Conservation (phyloP, 176 grass and related monocot species). For the Aegilops longissima region DNA sequence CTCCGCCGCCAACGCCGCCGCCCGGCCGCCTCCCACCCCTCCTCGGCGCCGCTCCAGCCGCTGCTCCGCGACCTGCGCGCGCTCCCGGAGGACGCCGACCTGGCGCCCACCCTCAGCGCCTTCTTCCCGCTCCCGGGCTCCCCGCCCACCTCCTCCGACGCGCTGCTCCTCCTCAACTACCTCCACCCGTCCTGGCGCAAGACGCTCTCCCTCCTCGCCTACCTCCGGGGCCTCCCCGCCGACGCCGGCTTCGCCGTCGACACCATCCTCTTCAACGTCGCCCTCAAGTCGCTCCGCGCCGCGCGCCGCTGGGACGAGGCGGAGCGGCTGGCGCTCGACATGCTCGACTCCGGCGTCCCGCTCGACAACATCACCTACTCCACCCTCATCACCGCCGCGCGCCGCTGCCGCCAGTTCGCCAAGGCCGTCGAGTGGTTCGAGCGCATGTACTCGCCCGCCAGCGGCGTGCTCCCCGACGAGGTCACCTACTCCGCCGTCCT, state of each 20-base stretch:
- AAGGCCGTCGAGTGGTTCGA: slow-evolving; percentile 86
- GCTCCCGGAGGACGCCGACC: slow-evolving; percentile 43
- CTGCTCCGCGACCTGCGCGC: slow-evolving; percentile 52
- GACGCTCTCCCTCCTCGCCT: slow-evolving; percentile 63
- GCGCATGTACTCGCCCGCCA: slow-evolving; percentile 61
- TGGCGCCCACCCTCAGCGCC: slow-evolving; percentile 37
- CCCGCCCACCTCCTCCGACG: slow-evolving; percentile 56
- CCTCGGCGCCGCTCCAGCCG: slow-evolving; percentile 34
- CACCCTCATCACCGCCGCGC: slow-evolving; percentile 75
- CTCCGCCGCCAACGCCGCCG: slow-evolving; percentile 62
- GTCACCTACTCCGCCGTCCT: slow-evolving; percentile 83
- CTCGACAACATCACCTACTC: slow-evolving; percentile 97
- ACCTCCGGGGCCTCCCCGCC: slow-evolving; percentile 38
- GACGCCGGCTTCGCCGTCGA: slow-evolving; percentile 23
- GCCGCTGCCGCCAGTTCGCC: slow-evolving; percentile 68
- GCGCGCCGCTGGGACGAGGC: slow-evolving; percentile 58
- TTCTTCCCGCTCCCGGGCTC: slow-evolving; percentile 38
- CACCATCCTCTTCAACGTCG: slow-evolving; percentile 88
- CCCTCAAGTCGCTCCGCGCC: slow-evolving; percentile 73
- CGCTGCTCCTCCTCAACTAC: slow-evolving; percentile 72
- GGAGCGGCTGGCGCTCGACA: slow-evolving; percentile 67
- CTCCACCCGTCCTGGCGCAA: slow-evolving; percentile 62
- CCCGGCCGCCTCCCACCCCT: slow-evolving; percentile 36
- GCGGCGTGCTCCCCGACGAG: slow-evolving; percentile 69
- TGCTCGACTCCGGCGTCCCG: slow-evolving; percentile 48